Base-by-base conservation (phyloP, 768 basidiomycete genomes). In the Xerocomellus dryophilus region DNA sequence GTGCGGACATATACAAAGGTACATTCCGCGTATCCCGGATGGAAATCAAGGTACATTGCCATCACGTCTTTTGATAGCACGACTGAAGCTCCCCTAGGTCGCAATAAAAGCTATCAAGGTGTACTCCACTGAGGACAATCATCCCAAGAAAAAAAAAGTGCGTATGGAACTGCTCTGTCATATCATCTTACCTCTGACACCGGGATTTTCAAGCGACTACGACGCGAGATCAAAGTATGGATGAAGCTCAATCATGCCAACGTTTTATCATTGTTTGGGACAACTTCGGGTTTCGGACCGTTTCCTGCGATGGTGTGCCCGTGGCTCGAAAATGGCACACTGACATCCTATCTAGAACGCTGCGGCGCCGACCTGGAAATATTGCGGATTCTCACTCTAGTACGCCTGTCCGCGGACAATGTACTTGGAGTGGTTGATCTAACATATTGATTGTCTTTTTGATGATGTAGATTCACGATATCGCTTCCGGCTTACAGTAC, bases 181-280 rank as follows among this genome's bases (percentile, higher is more conserved):
- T 45, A 10, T 32, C 14, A 17, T 29, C 18, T 32, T 3, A 10
- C 8, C 4, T 11, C 50, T 56, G 32, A 52, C 18, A 10, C 29
- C 9, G 1, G 11, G 15, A 7, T 50, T 15, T 49, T 18, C 23
- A 17, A 56, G 57, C 29, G 43, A 25, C 31, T 58, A 10, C 40
- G 27, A 43, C 39, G 40, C 5, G 53, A 58, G 27, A 18, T 50
- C 11, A 23, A 39, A n/a, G 34, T 56, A 20, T 56, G 57, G 57
- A 39, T 32, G 48, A 58, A 42, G 20, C 48, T 58, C 27, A 25
- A 38, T 4, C 53, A 56, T 32, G 1, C 32, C 20, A 50, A 41
- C 12, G 40, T 58, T 38, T 12, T 58, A 10, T 7, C 29, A 6
- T 32, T 45, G 20, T 44, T 51, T 35, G 23, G 50, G n/a, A 51